These are phyloP conservation scores for Suhomyces anneliseae DNA, from an alignment of 1,139 yeast species.

Conservation along the genomic window DNA sequence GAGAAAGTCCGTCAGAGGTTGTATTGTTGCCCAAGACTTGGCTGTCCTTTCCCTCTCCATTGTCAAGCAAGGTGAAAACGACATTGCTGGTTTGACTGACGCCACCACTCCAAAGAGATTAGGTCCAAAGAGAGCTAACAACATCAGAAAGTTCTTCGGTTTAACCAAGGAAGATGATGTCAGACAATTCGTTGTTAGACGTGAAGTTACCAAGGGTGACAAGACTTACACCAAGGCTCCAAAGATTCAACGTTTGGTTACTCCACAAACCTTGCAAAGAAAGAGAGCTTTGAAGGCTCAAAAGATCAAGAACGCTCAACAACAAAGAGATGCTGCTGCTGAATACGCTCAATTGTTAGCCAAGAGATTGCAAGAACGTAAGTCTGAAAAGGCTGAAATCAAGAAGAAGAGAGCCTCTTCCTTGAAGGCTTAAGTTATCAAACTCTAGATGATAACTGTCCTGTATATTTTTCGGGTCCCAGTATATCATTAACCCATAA, in stretches of 20 bases:
- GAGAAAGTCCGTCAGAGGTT: constrained; percentile 99
- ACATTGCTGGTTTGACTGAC: constrained; percentile 95
- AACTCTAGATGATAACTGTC: constrained; percentile 8
- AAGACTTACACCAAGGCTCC: constrained; percentile 99
- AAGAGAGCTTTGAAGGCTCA: constrained; percentile 95
- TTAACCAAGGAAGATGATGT: constrained; percentile 97
- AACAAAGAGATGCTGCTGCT: constrained; percentile 99
- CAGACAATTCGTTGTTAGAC: constrained; percentile 93
- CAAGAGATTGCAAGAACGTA: constrained; percentile 96
- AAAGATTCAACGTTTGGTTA: constrained; percentile 98
- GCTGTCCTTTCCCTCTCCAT: constrained; percentile 91
- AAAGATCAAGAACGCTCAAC: constrained; percentile 96
- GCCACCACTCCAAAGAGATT: constrained; percentile 95
- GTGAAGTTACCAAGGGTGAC: constrained; percentile 97
- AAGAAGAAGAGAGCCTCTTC: constrained; percentile 99
- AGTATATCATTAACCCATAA: constrained; percentile 3
- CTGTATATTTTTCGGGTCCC: constrained; percentile 2
- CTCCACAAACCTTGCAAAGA: constrained; percentile 99
- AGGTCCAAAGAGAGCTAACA: constrained; percentile 99
- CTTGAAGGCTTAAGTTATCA: constrained; percentile 66
- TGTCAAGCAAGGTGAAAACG: constrained; percentile 96
- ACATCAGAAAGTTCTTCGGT: constrained; percentile 99
- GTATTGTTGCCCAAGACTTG: constrained; percentile 96
- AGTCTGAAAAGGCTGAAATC: constrained; percentile 97
- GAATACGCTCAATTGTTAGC: constrained; percentile 99